Base-by-base conservation (phyloP, 1,139 yeast species). In the Chernovozyma sophiae-reginae region DNA sequence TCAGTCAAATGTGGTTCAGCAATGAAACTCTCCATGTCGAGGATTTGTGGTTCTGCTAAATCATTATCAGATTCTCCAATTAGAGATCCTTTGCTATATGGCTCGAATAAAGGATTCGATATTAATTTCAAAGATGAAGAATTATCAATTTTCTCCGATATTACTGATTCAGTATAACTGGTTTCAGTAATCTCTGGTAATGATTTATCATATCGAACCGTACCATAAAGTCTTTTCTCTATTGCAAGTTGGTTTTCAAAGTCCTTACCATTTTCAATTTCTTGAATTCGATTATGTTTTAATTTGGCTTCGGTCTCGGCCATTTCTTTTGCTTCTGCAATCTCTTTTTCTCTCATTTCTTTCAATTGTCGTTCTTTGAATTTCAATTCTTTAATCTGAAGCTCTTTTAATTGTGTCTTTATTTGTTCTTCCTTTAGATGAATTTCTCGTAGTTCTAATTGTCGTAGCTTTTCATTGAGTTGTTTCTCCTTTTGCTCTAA, bases 321-420 rank as follows among this genome's bases (percentile, higher is more conserved):
- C 11, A 6, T 13, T 26, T 11, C 29, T 16, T 14, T 19, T 18
- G 35, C 16, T 22, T 16, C n/a, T 17, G 10, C 18, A 10, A 23
- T 22, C 13, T 19, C 25, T 25, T 17, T 20, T 28, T 29, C 25
- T 10, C 20, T 12, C 17, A 19, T 7, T 19, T 37, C 38, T 13
- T 15, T 24, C 17, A 37, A 31, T 17, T 32, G 38, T 10, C 29
- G 15, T 19, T 37, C 35, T 24, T 36, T 32, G 34, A 36, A 31
- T 40, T 36, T 25, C 36, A 36, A 29, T 38, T 34, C 29, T 31
- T 28, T 38, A 29, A 33, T 33, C 18, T 32, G 29, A 30, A 32
- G 14, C 19, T 34, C 34, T 31, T 24, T 27, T 17, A 26, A 25
- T 26, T 37, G 40, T 16, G 35, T 35, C 17, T 35, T 31, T 15